Base-by-base conservation (phyloP, 164 flowering plant genomes). In the Echeveria elegans region DNA sequence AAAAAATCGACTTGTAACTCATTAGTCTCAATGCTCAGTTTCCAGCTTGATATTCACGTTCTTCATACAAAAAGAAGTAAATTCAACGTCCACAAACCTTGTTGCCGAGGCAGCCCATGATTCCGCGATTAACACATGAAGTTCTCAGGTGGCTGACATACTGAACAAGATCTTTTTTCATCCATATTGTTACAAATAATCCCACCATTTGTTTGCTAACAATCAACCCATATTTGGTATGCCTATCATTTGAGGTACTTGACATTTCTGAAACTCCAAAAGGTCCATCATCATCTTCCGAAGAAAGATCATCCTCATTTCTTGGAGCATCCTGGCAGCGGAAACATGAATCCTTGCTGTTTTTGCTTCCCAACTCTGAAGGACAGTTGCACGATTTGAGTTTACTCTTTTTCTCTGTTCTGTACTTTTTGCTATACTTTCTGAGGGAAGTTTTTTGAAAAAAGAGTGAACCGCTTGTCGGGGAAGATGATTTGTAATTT, bases 121-220 rank as follows among this genome's bases (percentile, higher is more conserved):
- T 88, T 41, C 97, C 97, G 18, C 95, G 84, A 32, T 83, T 76
- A 9, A 84, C 66, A 36, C 82, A 80, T 24, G 86, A 85, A 47
- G 81, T 66, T 71, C 90, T 84, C 72, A 90, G 60, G 74, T 90
- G 95, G 66, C 89, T 66, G 1, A 90, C 77, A 63, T 86, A 81
- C 65, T 76, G 89, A 37, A 84, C 83, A 64, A 84, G 85, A 72
- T 86, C 92, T 43, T 73, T 83, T 69, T 72, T 83, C 67, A 76
- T 78, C 97, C 97, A 90, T 36, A 90, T 68, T 1, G 88, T 79
- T 2, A 90, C 75, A 67, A 90, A 90, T 41, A 90, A 84, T 14
- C 97, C 97, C 53, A 90, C 97, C 97, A 90, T 90, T 66, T 85
- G 92, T 78, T 87, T 90, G 77, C 88, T 77, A 11, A 78, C 80